Evolutionary conservation across 2,329 filamentous ascomycete species (phyloP), one percentile per base, ranked within the genome.

Genomic region (Xylaria multiplex): DNA sequence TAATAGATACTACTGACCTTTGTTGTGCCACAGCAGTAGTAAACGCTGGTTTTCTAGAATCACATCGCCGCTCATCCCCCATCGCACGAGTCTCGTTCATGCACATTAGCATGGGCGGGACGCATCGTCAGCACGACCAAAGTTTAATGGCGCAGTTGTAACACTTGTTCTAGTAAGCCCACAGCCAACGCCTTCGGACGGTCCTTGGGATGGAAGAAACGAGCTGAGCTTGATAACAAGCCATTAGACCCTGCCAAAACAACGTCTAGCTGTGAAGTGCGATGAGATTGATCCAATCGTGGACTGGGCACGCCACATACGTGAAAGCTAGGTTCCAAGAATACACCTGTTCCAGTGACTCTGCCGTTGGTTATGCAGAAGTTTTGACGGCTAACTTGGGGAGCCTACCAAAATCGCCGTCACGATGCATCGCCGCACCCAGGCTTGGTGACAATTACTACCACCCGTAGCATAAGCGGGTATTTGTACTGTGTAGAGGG

Each of bases 381-480:
- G 59, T 49, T 50, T 57, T 22, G 45, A 53, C 40, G 40, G 60
- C 45, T 43, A 37, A 8, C 8, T 13, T 16, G 24, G 45, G 61
- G 45, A 59, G 50, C 30, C 56, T 64, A 57, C 65, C 61, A 60
- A 61, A 67, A 43, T 43, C 50, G 56, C 65, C 55, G 56, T 57
- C 60, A 64, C 60, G 30, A 56, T 54, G 61, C 65, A 64, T 35
- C 60, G 22, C 52, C 27, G 46, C 35, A 67, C 50, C 60, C 65
- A 60, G 57, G 60, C 46, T 54, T 52, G 50, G 65, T 67, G 56
- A 67, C 65, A 67, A 64, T 66, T 67, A 60, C 65, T 60, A 67
- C 65, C 56, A n/a, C 57, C 61, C 55, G 27, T 56, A 56, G 60
- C 40, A 57, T 45, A 64, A 40, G 55, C 56, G 56, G 55, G 61